Percentiles rank a stretch among this genome's conserved stretches.
Evolutionary conservation across 495 filamentous ascomycete genomes (phyloP).

Genomic region (Pyrenopolyporus hunteri): DNA sequence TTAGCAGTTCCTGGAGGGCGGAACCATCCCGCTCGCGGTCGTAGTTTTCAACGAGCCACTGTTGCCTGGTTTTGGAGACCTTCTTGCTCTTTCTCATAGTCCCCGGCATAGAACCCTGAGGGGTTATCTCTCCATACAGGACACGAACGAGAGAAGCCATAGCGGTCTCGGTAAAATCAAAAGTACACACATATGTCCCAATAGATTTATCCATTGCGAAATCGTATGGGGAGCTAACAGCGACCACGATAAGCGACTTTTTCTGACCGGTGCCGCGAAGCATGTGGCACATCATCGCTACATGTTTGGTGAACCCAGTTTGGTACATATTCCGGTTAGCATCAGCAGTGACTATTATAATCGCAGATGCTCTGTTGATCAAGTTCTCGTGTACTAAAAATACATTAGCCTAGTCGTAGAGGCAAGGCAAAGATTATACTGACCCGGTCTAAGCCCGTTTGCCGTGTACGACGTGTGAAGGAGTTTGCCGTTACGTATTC

Average conservation of each 20-base stretch:
- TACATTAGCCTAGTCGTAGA: background rate
- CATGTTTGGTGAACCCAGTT: constrained; percentile 88
- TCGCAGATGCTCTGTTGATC: constrained; percentile 82
- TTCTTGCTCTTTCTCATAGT: constrained; percentile 84
- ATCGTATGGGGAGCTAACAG: constrained; percentile 90
- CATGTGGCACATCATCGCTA: constrained; percentile 85
- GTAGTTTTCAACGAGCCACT: constrained; percentile 88
- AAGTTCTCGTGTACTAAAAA: constrained; percentile 78
- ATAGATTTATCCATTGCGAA: constrained; percentile 91
- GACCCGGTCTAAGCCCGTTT: constrained; percentile 78
- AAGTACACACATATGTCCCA: constrained; percentile 89
- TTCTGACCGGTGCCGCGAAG: constrained; percentile 60
- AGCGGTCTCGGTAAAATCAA: constrained; percentile 91
- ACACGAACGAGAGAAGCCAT: constrained; percentile 81
- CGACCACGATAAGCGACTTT: constrained; percentile 82
- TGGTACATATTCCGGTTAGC: constrained; percentile 90
- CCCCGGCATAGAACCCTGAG: constrained; percentile 76
- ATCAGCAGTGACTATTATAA: constrained; percentile 88
- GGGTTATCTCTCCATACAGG: constrained; percentile 76
- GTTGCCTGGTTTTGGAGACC: constrained; percentile 77
- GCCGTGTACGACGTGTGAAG: constrained; percentile 91
- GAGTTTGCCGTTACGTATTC: constrained; percentile 79
- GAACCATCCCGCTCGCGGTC: constrained; percentile 75
- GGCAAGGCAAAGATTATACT: constrained; percentile 7
- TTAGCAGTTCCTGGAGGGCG: constrained; percentile 71